Conservation (phyloP, 2,329 filamentous ascomycete species). For the Amauroascus verrucosus region DNA sequence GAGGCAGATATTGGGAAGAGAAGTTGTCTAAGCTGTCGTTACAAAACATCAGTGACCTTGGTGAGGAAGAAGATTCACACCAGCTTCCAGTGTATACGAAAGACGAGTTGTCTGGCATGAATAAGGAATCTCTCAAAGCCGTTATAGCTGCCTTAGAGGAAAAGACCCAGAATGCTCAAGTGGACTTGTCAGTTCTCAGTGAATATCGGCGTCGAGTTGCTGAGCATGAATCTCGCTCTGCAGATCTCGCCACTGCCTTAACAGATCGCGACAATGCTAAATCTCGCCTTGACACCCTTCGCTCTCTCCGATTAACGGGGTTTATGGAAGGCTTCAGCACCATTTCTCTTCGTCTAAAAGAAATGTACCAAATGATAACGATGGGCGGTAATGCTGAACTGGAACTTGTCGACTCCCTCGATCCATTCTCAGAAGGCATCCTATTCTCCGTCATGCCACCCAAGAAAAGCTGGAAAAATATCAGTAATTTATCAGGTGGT, state of each 20-base stretch:
- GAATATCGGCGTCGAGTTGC: conserved; percentile 81
- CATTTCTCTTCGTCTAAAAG: conserved; percentile 89
- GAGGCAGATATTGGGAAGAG: conserved; percentile 75
- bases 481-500: conserved; percentile 86
- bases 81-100: conserved; percentile 66
- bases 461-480: conserved; percentile 99
- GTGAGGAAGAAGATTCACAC: conserved; percentile 40
- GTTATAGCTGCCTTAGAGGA: conserved; percentile 59
- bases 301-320: conserved; percentile 78
- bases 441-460: conserved; percentile 97
- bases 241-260: conserved; percentile 71
- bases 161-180: conserved; percentile 71
- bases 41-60: conserved; percentile 67
- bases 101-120: conserved; percentile 55
- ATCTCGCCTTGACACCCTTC: conserved; percentile 83
- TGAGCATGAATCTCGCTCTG: conserved; percentile 70
- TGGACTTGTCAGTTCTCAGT: conserved; percentile 78
- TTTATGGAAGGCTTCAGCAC: conserved; percentile 97
- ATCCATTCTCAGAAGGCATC: conserved; percentile 95
- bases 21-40: conserved; percentile 75
- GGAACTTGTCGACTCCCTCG: conserved; percentile 88
- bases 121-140: conserved; percentile 52
- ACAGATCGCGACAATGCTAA: conserved; percentile 73
- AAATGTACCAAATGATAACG: conserved; percentile 99
- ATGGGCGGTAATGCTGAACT: conserved; percentile 98